A percentile compares a stretch with the other conserved stretches of the same genome.
phyloP scores from a whole-genome alignment of 306 rosid genomes.

The Sicyos baderoa region DNA sequence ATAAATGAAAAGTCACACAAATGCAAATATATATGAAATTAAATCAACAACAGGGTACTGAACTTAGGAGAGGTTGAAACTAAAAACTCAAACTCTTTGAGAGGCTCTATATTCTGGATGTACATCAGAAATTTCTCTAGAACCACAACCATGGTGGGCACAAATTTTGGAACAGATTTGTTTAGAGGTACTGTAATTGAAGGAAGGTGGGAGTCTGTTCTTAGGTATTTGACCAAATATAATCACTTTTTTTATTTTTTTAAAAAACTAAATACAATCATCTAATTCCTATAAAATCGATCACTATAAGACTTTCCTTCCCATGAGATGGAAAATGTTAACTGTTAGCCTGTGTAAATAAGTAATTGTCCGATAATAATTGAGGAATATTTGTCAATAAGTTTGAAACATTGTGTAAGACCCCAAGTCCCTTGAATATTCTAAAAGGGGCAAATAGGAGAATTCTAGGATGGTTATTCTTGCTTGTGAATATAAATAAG shows the following conservation, averaged over 20 bases:
- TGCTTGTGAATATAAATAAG: too few relatives aligned
- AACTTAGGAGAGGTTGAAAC: neutral
- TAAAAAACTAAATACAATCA: neutral
- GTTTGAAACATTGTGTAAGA: neutral
- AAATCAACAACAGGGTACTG: slow-evolving; percentile 3
- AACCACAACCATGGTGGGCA: neutral
- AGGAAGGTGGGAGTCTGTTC: neutral
- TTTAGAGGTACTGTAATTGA: neutral
- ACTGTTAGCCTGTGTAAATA: neutral
- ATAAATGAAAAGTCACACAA: neutral
- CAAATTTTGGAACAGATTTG: neutral
- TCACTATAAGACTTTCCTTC: neutral
- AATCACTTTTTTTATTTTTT: neutral
- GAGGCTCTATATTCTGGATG: slow-evolving; percentile 2
- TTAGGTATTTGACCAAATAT: neutral
- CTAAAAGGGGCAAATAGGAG: too few relatives aligned
- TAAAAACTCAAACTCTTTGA: slow-evolving; percentile 1
- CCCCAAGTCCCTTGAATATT: too few relatives aligned
- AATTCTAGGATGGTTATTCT: too few relatives aligned
- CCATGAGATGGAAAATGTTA: neutral
- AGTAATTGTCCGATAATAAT: neutral
- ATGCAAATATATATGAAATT: slow-evolving; percentile 15
- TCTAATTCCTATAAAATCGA: neutral
- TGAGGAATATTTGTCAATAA: neutral
- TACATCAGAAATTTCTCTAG: neutral